Conservation (phyloP, 2,329 filamentous ascomycete species). For the Catunica adiposa region DNA sequence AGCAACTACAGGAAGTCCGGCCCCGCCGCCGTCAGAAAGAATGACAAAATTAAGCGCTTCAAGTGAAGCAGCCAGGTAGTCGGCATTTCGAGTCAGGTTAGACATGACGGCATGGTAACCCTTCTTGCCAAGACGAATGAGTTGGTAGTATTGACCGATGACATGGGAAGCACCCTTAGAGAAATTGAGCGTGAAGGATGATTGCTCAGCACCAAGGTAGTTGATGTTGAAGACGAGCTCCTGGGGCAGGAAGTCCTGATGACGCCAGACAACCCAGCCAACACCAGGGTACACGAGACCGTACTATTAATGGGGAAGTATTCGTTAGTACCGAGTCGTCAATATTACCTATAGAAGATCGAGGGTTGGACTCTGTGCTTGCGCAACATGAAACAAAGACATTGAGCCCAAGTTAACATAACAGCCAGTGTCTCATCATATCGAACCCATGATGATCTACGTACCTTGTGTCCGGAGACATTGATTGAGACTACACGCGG, state of each 20-base stretch:
- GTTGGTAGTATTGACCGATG: constrained; percentile 93
- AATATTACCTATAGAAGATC: neutral
- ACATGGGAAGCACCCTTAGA: constrained; percentile 88
- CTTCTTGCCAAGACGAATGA: constrained; percentile 84
- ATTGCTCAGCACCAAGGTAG: constrained; percentile 89
- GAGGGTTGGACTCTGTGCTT: neutral
- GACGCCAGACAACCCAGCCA: constrained; percentile 84
- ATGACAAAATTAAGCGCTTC: constrained; percentile 67
- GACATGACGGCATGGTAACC: constrained; percentile 89
- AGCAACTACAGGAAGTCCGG: constrained; percentile 75
- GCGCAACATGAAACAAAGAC: neutral
- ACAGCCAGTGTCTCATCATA: neutral
- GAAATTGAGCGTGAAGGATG: constrained; percentile 94
- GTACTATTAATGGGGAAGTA: constrained; percentile 24
- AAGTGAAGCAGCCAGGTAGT: constrained; percentile 66
- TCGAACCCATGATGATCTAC: neutral
- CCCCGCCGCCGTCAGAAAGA: constrained; percentile 64
- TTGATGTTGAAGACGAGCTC: constrained; percentile 99
- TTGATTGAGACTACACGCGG: constrained; percentile 87
- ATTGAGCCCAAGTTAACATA: neutral
- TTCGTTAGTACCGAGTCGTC: neutral
- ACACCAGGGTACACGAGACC: constrained; percentile 71
- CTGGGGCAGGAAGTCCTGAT: constrained; percentile 65
- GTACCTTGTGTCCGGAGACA: constrained; percentile 72
- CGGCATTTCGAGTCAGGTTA: constrained; percentile 77